These are phyloP conservation scores for Plectranthus barbatus DNA, from an alignment of 257 asterid species.

Conservation along the genomic window DNA sequence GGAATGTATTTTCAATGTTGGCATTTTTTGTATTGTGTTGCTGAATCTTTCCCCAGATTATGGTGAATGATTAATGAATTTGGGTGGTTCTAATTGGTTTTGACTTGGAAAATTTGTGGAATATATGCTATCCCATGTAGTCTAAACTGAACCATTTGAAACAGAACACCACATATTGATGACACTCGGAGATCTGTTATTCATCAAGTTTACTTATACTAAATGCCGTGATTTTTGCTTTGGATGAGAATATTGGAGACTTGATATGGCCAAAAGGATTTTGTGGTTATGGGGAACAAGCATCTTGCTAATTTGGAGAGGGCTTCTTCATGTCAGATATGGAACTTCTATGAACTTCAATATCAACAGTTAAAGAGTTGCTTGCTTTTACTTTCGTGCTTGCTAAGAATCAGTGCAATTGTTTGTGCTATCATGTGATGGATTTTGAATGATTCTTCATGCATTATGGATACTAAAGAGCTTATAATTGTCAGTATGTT, in stretches of 20 bases:
- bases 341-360: not conserved
- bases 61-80: not conserved
- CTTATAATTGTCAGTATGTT: no score
- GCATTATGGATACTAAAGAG: not conserved
- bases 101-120: not conserved
- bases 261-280: not conserved
- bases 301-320: not conserved
- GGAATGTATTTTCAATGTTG: not conserved
- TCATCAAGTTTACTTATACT: not conserved
- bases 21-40: not conserved
- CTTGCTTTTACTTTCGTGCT: not conserved
- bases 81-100: not conserved
- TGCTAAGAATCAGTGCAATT: not conserved
- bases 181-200: not conserved
- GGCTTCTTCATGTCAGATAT: not conserved
- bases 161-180: not conserved
- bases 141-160: not conserved
- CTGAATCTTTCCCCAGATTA: not conserved
- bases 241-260: not conserved
- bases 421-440: not conserved
- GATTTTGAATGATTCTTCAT: not conserved
- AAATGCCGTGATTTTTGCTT: not conserved
- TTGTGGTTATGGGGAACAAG: not conserved
- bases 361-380: not conserved
- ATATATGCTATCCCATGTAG: not conserved